A percentile compares a stretch with the other conserved stretches of the same genome.
Evolutionary conservation across 768 basidiomycete species (phyloP).

Genomic region (Calocera cornea): DNA sequence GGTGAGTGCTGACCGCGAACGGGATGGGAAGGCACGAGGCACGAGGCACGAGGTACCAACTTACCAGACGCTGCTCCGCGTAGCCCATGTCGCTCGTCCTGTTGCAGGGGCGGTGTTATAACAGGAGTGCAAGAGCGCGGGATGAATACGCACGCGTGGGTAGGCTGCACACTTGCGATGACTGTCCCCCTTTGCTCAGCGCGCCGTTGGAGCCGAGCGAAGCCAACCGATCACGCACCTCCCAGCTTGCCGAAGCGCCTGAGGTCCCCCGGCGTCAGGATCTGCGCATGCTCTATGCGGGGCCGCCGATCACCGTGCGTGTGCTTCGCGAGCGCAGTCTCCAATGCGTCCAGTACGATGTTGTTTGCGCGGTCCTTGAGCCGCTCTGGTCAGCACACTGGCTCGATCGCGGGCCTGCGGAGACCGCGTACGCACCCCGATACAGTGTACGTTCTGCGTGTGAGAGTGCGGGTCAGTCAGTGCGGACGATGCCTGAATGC

Average conservation of each 20-base stretch:
- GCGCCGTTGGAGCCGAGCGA: not conserved
- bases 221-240: conserved; percentile 33
- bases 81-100: conserved; percentile 89
- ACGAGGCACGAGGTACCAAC: no score
- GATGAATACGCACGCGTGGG: conserved; percentile 54
- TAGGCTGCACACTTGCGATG: conserved; percentile 84
- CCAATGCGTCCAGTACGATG: conserved; percentile 70
- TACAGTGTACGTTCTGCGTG: conserved; percentile 84
- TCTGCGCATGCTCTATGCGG: conserved; percentile 88
- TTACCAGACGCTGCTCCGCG: conserved; percentile 71
- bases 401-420: no score
- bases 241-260: conserved; percentile 56
- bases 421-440: conserved; percentile 31
- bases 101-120: conserved; percentile 6
- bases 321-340: conserved; percentile 36
- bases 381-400: not conserved
- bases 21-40: no score
- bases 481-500: not conserved
- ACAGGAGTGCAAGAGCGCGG: conserved; percentile 8
- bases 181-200: no score
- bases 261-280: conserved; percentile 59
- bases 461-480: not conserved
- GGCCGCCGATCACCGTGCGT: conserved; percentile 33
- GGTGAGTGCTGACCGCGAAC: no score
- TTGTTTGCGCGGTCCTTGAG: conserved; percentile 66